A percentile compares a stretch with the other conserved stretches of the same genome.
Evolutionary conservation across 140 eudicot genomes (phyloP).

Genomic region (Flaveria floridana): DNA sequence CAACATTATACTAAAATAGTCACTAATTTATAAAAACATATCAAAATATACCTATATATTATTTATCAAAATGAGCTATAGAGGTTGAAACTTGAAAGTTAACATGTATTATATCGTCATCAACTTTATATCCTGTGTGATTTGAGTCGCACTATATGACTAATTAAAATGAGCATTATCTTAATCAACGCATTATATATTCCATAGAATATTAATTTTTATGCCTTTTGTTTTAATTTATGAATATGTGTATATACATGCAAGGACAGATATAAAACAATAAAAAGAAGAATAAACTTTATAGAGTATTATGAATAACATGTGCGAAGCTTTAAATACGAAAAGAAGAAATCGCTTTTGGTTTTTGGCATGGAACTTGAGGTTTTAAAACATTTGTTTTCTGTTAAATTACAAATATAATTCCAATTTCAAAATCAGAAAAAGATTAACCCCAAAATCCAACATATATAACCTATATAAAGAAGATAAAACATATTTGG

Average conservation of each 20-base stretch:
- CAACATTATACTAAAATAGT: neutral
- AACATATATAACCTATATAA: neutral
- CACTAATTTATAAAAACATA: neutral
- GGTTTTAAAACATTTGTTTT: neutral
- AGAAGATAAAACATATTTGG: neutral
- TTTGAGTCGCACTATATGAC: slow-evolving; percentile 20
- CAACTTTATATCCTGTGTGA: slow-evolving; percentile 24
- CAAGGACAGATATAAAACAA: slow-evolving; percentile 2
- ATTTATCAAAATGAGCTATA: neutral
- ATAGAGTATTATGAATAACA: slow-evolving; percentile 5
- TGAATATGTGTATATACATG: slow-evolving; percentile 3
- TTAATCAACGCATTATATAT: slow-evolving; percentile 32
- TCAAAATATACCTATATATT: neutral
- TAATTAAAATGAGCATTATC: slow-evolving; percentile 8
- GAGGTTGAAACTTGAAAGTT: neutral
- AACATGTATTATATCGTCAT: neutral
- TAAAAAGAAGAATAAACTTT: slow-evolving; percentile 7
- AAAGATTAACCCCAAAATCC: neutral
- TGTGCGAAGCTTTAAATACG: neutral
- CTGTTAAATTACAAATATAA: neutral
- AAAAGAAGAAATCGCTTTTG: neutral
- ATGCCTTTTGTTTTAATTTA: neutral
- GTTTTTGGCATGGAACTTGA: neutral
- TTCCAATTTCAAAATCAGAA: neutral
- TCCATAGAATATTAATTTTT: slow-evolving; percentile 19